Evolutionary conservation across 495 filamentous ascomycete species (phyloP).

Genomic region (Platismatia glauca): DNA sequence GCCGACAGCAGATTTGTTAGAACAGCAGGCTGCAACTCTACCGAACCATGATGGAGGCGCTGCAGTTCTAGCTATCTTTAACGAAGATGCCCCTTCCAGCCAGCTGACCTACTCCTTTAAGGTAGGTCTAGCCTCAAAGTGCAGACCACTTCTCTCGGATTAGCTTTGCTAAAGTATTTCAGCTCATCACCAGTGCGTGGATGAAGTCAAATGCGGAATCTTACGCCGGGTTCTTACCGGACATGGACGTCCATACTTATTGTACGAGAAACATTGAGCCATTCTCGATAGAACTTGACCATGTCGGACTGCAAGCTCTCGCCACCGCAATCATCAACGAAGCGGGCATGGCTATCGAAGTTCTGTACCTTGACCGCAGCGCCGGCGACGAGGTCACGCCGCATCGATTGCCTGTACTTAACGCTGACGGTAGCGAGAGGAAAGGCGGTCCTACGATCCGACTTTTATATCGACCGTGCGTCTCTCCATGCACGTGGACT

Average conservation of each 20-base stretch:
- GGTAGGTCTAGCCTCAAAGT: slow-evolving; percentile 33
- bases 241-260: slow-evolving; percentile 57
- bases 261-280: slow-evolving; percentile 63
- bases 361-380: slow-evolving; percentile 87
- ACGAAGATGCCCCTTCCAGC: slow-evolving; percentile 54
- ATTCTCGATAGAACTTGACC: slow-evolving; percentile 74
- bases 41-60: slow-evolving; percentile 49
- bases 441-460: slow-evolving; percentile 47
- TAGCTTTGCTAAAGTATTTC: slow-evolving; percentile 20
- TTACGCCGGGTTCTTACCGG: slow-evolving; percentile 62
- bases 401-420: slow-evolving; percentile 35
- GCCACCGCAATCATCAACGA: slow-evolving; percentile 73
- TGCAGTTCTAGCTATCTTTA: slow-evolving; percentile 65
- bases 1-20: slow-evolving; percentile 58
- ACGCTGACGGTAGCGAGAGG: slow-evolving; percentile 31
- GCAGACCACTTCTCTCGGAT: neutral
- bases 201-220: slow-evolving; percentile 62
- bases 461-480: slow-evolving; percentile 64
- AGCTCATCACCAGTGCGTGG: slow-evolving; percentile 81
- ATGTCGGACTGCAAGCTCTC: slow-evolving; percentile 68
- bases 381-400: slow-evolving; percentile 62
- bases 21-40: slow-evolving; percentile 43
- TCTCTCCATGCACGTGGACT: slow-evolving; percentile 13
- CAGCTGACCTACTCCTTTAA: slow-evolving; percentile 66
- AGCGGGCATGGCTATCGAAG: slow-evolving; percentile 70